A percentile compares a stretch with the other conserved stretches of the same genome.
These are phyloP conservation scores for Suillus tomentosus DNA, from an alignment of 768 basidiomycete species.

Conservation along the genomic window DNA sequence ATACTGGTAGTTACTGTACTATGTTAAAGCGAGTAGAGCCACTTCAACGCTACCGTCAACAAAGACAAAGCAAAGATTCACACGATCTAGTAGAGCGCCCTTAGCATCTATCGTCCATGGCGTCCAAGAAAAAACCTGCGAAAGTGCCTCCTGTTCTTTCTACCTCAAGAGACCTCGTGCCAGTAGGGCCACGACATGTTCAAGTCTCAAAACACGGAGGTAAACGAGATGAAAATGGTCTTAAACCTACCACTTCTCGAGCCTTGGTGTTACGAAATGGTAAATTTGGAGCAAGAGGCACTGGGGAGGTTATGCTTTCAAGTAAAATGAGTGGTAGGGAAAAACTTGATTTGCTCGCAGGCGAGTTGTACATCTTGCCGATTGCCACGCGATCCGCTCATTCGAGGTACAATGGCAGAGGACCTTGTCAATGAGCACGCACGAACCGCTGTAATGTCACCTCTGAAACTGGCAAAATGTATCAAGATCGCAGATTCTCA, in stretches of 20 bases:
- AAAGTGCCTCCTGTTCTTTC: constrained; percentile 15
- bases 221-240: constrained; percentile 51
- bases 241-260: constrained; percentile 66
- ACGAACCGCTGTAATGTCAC: constrained; percentile 59
- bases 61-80: not conserved
- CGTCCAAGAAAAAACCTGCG: constrained; percentile 34
- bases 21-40: not conserved
- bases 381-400: constrained; percentile 5
- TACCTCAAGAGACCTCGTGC: constrained; percentile 48
- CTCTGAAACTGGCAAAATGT: constrained; percentile 64
- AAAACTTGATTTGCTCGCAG: constrained; percentile 78
- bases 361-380: constrained; percentile 38
- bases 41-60: not conserved
- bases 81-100: not conserved
- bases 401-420: constrained; percentile 45
- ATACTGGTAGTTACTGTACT: not conserved
- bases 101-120: constrained; percentile 2
- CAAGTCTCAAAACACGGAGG: constrained; percentile 30
- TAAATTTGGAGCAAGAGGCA: constrained; percentile 70
- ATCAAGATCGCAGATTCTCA: constrained; percentile 75
- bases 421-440: constrained; percentile 58
- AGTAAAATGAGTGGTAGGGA: constrained; percentile 73
- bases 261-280: constrained; percentile 76
- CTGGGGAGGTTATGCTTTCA: constrained; percentile 62
- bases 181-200: constrained; percentile 57